phyloP scores from a whole-genome alignment of 129 eudicot genomes.

The Helianthus tuberosus region DNA sequence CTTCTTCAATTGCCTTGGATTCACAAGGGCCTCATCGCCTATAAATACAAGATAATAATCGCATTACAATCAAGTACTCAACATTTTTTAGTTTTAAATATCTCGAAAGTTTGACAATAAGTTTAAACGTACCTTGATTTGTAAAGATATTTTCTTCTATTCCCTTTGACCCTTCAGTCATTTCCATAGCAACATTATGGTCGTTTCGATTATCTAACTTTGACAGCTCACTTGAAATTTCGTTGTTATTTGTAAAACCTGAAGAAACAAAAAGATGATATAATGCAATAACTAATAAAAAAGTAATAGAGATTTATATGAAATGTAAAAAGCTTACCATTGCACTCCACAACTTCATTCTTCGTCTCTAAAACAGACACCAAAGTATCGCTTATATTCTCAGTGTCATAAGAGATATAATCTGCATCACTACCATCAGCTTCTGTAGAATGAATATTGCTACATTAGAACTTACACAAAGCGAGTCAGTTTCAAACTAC shows the following conservation, averaged over 20 bases:
- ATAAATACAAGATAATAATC: not conserved
- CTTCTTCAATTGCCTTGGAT: too few relatives aligned
- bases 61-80: too few relatives aligned
- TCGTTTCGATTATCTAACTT: not conserved
- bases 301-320: not conserved
- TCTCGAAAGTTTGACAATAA: not conserved
- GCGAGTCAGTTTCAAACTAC: too few relatives aligned
- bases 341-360: slow-evolving; percentile 5
- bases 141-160: slow-evolving; percentile 4
- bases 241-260: not conserved
- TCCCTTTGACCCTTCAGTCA: not conserved
- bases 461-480: too few relatives aligned
- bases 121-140: not conserved
- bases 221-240: slow-evolving; percentile 1
- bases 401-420: too few relatives aligned
- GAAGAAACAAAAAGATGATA: slow-evolving; percentile 1
- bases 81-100: not conserved
- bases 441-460: too few relatives aligned
- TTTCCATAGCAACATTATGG: not conserved
- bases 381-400: too few relatives aligned
- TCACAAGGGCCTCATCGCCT: too few relatives aligned
- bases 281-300: not conserved
- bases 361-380: too few relatives aligned
- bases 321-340: slow-evolving; percentile 4
- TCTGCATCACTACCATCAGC: too few relatives aligned